A percentile compares a stretch with the other conserved stretches of the same genome.
phyloP scores from a whole-genome alignment of 1,284 basidiomycete species.

The Moesziomyces sp. region DNA sequence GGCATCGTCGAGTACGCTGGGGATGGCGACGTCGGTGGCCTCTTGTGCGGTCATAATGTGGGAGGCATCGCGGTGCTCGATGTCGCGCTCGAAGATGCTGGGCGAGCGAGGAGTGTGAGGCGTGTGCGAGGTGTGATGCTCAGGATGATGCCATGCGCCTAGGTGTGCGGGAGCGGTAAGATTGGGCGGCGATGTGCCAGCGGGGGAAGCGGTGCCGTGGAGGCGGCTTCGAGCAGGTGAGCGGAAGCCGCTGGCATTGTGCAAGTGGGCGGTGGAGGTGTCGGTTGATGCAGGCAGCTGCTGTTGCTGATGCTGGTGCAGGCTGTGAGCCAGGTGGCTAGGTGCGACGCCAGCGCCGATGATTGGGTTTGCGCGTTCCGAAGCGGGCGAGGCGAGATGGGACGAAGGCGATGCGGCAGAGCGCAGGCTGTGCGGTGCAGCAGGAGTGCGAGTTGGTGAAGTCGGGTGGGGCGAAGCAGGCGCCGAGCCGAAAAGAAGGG shows the following conservation, averaged over 20 bases:
- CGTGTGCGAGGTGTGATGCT: constrained; percentile 14
- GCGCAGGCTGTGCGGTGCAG: constrained; percentile 17
- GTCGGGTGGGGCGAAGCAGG: constrained; percentile 39
- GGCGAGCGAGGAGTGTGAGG: constrained; percentile 22
- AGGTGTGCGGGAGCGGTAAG: background rate
- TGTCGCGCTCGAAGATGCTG: constrained; percentile 65
- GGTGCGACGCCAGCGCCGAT: constrained; percentile 17
- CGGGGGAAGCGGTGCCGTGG: constrained; percentile 33
- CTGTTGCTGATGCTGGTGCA: constrained; percentile 27
- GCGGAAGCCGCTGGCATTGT: constrained; percentile 24
- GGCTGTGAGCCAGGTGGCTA: constrained; percentile 23
- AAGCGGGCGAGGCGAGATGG: constrained; percentile 20
- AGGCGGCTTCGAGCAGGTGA: constrained; percentile 27
- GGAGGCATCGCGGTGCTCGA: constrained; percentile 59
- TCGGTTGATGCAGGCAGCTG: constrained; percentile 8
- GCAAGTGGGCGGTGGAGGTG: constrained; percentile 1
- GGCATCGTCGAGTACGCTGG: constrained; percentile 63
- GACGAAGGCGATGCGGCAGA: constrained; percentile 23
- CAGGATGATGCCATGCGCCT: constrained; percentile 12
- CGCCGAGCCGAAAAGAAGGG: constrained; percentile 18
- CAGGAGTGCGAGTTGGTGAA: constrained; percentile 31
- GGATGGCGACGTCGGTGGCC: constrained; percentile 64
- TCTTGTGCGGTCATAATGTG: constrained; percentile 60
- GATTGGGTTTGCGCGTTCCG: constrained; percentile 32
- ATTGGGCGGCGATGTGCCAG: constrained; percentile 27